These are phyloP conservation scores for Polytolypa hystricis DNA, from an alignment of 2,329 filamentous ascomycete species.

Conservation along the genomic window DNA sequence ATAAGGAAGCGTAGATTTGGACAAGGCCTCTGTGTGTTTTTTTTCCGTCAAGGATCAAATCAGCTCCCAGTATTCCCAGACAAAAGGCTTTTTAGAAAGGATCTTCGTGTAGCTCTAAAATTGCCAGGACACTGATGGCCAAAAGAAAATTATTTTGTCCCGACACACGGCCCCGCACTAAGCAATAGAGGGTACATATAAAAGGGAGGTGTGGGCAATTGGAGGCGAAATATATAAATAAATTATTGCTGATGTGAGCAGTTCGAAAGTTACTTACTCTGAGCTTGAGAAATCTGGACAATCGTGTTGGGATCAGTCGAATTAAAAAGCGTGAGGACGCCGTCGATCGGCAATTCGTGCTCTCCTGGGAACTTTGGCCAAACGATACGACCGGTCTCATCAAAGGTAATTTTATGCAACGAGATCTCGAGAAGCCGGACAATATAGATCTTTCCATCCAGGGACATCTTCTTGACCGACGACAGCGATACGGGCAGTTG, in stretches of 20 bases:
- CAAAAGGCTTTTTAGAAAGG: too few species aligned
- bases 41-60: background rate
- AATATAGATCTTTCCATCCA: constrained; percentile 45
- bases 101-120: too few species aligned
- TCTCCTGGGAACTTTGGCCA: constrained; percentile 50
- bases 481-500: constrained; percentile 28
- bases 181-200: too few species aligned
- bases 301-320: constrained; percentile 69
- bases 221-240: constrained; percentile 7
- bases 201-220: constrained; percentile 9
- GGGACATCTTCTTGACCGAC: constrained; percentile 43
- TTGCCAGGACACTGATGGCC: too few species aligned
- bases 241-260: too few species aligned
- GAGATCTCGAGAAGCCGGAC: constrained; percentile 48
- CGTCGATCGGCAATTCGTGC: constrained; percentile 66
- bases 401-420: constrained; percentile 41
- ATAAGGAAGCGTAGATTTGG: constrained; percentile 61
- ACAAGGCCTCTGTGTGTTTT: constrained; percentile 59
- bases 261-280: constrained; percentile 71
- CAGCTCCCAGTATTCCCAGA: too few species aligned
- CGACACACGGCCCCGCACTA: background rate
- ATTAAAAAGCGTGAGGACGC: constrained; percentile 78
- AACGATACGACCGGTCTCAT: constrained; percentile 34
- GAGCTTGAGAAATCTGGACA: constrained; percentile 58
- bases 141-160: too few species aligned